Percentiles rank a stretch among this genome's conserved stretches.
phyloP scores from a whole-genome alignment of 371 early-diverging fungal species.

The Funneliformis caledonium region DNA sequence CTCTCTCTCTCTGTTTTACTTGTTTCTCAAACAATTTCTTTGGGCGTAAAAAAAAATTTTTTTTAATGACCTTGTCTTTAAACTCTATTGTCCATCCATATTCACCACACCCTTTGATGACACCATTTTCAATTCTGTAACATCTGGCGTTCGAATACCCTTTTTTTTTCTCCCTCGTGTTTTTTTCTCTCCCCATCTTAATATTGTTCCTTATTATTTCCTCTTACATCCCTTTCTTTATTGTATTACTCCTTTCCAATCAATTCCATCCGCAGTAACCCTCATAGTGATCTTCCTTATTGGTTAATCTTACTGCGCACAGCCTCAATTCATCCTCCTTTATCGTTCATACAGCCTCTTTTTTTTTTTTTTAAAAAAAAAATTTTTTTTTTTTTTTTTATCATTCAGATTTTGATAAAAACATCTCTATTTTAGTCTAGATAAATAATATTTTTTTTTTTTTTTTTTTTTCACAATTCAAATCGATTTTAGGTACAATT shows the following conservation, averaged over 20 bases:
- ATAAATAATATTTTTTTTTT: too few relatives aligned
- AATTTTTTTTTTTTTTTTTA: too few relatives aligned
- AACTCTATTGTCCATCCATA: neutral
- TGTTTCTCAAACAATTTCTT: neutral
- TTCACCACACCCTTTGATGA: neutral
- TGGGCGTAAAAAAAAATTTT: neutral
- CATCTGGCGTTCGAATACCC: too few relatives aligned
- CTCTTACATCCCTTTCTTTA: neutral
- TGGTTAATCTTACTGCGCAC: slow-evolving; percentile 26
- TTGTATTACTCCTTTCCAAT: slow-evolving; percentile 1
- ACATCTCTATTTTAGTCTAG: neutral
- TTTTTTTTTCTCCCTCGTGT: neutral
- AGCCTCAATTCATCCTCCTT: neutral
- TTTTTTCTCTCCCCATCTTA: neutral
- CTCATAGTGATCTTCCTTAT: neutral
- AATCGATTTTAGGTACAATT: too few relatives aligned
- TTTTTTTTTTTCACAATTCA: too few relatives aligned
- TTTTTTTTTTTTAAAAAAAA: neutral
- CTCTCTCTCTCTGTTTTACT: too few relatives aligned
- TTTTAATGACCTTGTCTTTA: neutral
- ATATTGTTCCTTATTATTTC: neutral
- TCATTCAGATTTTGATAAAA: slow-evolving; percentile 6
- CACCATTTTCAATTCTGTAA: neutral
- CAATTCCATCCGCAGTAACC: slow-evolving; percentile 9
- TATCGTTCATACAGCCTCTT: slow-evolving; percentile 12